Percentiles rank a stretch among this genome's conserved stretches.
Evolutionary conservation across 177 flowering plant species (phyloP).

Genomic region (Tripterygium wilfordii): DNA sequence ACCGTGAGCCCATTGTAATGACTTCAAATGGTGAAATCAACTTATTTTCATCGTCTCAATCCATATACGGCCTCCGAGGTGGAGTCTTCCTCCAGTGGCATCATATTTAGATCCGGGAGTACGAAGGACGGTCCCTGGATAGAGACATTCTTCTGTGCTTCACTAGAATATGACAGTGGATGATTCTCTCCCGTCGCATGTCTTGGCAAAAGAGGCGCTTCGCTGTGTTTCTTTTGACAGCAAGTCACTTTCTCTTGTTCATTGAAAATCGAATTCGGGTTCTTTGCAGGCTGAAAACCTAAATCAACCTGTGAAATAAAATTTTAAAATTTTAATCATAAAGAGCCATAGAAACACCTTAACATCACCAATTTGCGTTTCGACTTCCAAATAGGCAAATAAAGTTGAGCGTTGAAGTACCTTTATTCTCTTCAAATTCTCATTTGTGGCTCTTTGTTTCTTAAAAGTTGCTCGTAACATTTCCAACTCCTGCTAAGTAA

Average conservation of each 20-base stretch:
- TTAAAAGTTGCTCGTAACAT: slow-evolving; percentile 24
- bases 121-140: slow-evolving; percentile 15
- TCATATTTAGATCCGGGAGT: slow-evolving; percentile 66
- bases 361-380: too few species aligned
- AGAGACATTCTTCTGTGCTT: slow-evolving; percentile 5
- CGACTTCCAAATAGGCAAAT: too few species aligned
- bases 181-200: neutral
- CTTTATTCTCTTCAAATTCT: slow-evolving; percentile 62
- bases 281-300: slow-evolving; percentile 11
- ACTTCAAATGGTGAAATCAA: neutral
- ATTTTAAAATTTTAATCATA: neutral
- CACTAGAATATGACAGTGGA: slow-evolving; percentile 9
- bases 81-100: slow-evolving; percentile 38
- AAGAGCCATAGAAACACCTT: neutral
- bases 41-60: slow-evolving; percentile 25
- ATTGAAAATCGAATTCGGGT: slow-evolving; percentile 5
- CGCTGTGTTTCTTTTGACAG: slow-evolving; percentile 6
- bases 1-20: too few species aligned
- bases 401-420: slow-evolving; percentile 15
- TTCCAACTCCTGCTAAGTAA: slow-evolving; percentile 38
- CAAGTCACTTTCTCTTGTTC: slow-evolving; percentile 4
- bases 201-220: slow-evolving; percentile 4
- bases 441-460: slow-evolving; percentile 37
- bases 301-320: slow-evolving; percentile 34
- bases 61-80: slow-evolving; percentile 22